Percentiles rank a stretch among this genome's conserved stretches.
phyloP scores from a whole-genome alignment of 257 asterid genomes.

The Salvia hispanica region DNA sequence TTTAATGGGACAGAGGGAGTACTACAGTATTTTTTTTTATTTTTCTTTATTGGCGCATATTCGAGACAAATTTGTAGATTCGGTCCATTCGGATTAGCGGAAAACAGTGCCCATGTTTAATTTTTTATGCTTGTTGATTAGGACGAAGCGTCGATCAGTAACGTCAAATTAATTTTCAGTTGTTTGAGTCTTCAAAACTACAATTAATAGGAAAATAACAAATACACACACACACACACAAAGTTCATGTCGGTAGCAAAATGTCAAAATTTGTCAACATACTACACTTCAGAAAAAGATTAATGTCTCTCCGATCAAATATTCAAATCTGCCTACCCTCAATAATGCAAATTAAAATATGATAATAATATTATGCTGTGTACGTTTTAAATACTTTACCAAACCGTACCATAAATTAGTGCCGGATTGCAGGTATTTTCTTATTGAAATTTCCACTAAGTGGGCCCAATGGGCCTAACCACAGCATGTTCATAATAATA shows the following conservation, averaged over 20 bases:
- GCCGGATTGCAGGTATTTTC: constrained; percentile 39
- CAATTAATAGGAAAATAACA: neutral
- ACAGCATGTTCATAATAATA: neutral
- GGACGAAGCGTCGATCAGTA: neutral
- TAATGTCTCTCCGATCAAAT: neutral
- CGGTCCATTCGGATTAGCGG: neutral
- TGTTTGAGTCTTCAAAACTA: neutral
- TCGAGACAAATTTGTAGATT: neutral
- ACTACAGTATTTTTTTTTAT: no score
- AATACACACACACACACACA: neutral
- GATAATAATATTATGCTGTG: neutral
- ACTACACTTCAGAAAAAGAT: neutral
- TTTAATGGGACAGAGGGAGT: no score
- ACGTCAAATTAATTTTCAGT: neutral
- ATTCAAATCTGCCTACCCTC: neutral
- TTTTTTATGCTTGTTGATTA: neutral
- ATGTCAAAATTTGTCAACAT: neutral
- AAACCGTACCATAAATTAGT: constrained; percentile 28
- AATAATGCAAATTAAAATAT: neutral
- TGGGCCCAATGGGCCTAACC: neutral
- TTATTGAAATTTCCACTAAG: constrained; percentile 9
- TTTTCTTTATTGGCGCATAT: no score
- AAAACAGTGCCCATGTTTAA: neutral
- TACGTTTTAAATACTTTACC: no score
- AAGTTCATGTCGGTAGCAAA: constrained; percentile 6